These are phyloP conservation scores for Scenedesmus sp. DNA, from an alignment of 163 green algal genomes.

Conservation along the genomic window DNA sequence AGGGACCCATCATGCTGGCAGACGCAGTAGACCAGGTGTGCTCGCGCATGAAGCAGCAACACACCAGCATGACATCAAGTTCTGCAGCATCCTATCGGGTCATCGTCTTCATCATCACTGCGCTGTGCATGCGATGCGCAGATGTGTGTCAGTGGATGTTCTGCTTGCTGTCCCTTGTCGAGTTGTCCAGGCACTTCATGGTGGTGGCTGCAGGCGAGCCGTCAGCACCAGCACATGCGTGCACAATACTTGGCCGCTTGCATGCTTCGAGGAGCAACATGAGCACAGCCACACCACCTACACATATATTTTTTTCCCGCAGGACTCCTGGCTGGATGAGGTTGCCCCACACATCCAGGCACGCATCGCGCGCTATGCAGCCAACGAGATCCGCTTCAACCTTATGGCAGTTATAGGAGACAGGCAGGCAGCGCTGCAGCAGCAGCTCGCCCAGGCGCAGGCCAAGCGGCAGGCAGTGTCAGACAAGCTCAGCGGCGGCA, in stretches of 20 bases:
- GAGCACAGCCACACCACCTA: not conserved
- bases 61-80: not conserved
- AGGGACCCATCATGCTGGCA: slow-evolving; percentile 91
- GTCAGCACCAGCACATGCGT: not conserved
- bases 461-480: slow-evolving; percentile 30
- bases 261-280: not conserved
- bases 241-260: not conserved
- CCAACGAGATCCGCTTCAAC: slow-evolving; percentile 97
- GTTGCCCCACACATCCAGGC: slow-evolving; percentile 80
- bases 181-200: not conserved
- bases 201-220: not conserved
- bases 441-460: slow-evolving; percentile 32
- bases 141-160: not conserved
- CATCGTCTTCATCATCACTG: not conserved
- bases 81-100: not conserved
- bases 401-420: slow-evolving; percentile 93
- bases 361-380: slow-evolving; percentile 91
- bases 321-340: slow-evolving; percentile 86
- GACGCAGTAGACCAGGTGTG: slow-evolving; percentile 65
- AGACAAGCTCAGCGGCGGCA: slow-evolving; percentile 49
- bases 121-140: not conserved
- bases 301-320: not conserved
- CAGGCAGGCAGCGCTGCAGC: slow-evolving; percentile 30
- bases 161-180: not conserved
- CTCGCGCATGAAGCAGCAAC: not conserved